Conservation (phyloP, 345 rosid species). For the Corymbia maculata region DNA sequence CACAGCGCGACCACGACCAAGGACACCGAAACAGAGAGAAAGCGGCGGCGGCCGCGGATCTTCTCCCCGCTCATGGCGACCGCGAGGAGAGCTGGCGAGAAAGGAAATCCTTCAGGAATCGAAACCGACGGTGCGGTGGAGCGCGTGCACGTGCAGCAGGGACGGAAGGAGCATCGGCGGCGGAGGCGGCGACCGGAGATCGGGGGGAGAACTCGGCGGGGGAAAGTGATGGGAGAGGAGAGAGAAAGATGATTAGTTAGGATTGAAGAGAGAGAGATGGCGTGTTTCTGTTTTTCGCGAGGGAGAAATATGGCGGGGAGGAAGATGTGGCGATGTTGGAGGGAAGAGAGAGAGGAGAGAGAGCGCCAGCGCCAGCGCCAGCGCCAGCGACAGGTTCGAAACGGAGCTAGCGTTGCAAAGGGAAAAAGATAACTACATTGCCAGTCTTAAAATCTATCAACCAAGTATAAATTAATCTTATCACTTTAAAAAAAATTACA, state of each 20-base stretch:
- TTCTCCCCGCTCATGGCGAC: constrained; percentile 32
- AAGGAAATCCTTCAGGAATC: background rate
- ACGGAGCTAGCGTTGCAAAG: background rate
- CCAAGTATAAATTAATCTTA: no score
- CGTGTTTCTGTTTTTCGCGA: constrained; percentile 3
- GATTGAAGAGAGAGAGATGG: background rate
- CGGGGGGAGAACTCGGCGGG: background rate
- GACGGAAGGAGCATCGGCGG: background rate
- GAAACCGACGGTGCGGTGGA: background rate
- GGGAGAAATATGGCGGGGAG: constrained; percentile 62
- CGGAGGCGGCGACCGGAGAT: background rate
- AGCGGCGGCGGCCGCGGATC: background rate
- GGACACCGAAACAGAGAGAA: constrained; percentile 8
- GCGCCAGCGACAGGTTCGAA: background rate
- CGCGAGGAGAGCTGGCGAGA: background rate
- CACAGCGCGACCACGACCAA: background rate
- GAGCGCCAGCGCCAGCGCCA: background rate
- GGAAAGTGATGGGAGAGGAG: background rate
- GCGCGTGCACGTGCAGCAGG: background rate
- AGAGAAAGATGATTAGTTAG: background rate
- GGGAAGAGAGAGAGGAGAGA: constrained; percentile 4
- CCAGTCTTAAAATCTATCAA: no score
- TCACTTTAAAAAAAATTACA: no score
- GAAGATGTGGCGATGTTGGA: constrained; percentile 31
- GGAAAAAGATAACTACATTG: no score